These are phyloP conservation scores for Hamamelis virginiana DNA, from an alignment of 164 flowering plant genomes.

Conservation along the genomic window DNA sequence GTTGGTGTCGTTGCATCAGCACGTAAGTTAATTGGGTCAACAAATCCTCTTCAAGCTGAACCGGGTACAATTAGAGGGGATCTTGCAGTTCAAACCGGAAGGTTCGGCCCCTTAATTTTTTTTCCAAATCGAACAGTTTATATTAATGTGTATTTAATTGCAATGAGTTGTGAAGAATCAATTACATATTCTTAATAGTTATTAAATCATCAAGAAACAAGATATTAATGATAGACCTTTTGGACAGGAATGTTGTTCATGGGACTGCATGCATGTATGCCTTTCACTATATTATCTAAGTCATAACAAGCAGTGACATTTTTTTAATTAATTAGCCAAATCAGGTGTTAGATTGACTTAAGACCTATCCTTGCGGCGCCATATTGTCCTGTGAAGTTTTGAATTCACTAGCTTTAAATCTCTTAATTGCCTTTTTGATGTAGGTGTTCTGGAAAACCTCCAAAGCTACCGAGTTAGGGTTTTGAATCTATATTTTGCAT, in stretches of 20 bases:
- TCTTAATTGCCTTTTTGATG: too few species aligned
- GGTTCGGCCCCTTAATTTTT: constrained; percentile 40
- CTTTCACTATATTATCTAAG: too few species aligned
- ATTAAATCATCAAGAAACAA: neutral
- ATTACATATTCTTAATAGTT: neutral
- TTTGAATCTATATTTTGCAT: too few species aligned
- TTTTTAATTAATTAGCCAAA: too few species aligned
- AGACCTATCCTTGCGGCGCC: too few species aligned
- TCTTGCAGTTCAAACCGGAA: constrained; percentile 96
- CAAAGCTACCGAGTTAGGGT: too few species aligned
- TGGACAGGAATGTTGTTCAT: constrained; percentile 90
- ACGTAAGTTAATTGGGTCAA: constrained; percentile 87
- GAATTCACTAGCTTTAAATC: too few species aligned
- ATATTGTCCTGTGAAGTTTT: too few species aligned
- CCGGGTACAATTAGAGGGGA: constrained; percentile 99
- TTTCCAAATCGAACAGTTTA: neutral
- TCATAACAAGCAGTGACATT: too few species aligned
- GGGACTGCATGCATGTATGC: too few species aligned
- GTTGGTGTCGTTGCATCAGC: constrained; percentile 95
- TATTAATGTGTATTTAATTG: neutral
- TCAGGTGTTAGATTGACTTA: too few species aligned
- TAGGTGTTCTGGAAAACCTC: too few species aligned
- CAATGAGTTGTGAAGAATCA: neutral
- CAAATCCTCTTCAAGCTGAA: constrained; percentile 94
- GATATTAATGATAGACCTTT: constrained; percentile 5